These are phyloP conservation scores for Aspergillus floridensis DNA, from an alignment of 2,329 filamentous ascomycete genomes.

Conservation along the genomic window DNA sequence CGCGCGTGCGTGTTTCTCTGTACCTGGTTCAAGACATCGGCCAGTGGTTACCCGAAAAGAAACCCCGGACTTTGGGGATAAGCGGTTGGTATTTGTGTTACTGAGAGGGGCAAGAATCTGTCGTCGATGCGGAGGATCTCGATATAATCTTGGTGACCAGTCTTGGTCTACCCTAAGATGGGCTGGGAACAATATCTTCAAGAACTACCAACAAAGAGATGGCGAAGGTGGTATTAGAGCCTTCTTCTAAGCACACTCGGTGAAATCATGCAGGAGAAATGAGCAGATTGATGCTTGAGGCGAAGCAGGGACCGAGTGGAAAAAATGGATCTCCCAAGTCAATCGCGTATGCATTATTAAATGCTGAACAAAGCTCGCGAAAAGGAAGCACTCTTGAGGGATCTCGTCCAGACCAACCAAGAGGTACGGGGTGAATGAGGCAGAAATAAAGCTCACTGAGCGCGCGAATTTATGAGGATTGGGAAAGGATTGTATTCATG, in stretches of 20 bases:
- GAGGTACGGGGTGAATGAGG: slow-evolving; percentile 4
- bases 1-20: slow-evolving; percentile 41
- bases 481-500: background rate
- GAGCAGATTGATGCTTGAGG: slow-evolving; percentile 41
- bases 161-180: slow-evolving; percentile 51
- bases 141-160: slow-evolving; percentile 53
- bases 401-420: slow-evolving; percentile 24
- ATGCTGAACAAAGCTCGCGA: slow-evolving; percentile 18
- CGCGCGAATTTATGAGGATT: background rate
- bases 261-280: slow-evolving; percentile 54
- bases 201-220: slow-evolving; percentile 59
- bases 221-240: slow-evolving; percentile 52
- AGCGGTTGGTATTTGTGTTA: slow-evolving; percentile 57
- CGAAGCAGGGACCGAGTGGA: slow-evolving; percentile 45
- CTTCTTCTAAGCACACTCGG: slow-evolving; percentile 56
- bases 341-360: slow-evolving; percentile 46
- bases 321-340: slow-evolving; percentile 45
- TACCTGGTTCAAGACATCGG: slow-evolving; percentile 22
- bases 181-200: slow-evolving; percentile 57
- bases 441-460: background rate
- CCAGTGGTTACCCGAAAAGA: slow-evolving; percentile 54
- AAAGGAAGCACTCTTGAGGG: slow-evolving; percentile 28
- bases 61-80: slow-evolving; percentile 57
- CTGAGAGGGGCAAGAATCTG: slow-evolving; percentile 55
- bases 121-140: slow-evolving; percentile 53